Evolutionary conservation across 257 asterid species (phyloP).

Genomic region (Plantago major): DNA sequence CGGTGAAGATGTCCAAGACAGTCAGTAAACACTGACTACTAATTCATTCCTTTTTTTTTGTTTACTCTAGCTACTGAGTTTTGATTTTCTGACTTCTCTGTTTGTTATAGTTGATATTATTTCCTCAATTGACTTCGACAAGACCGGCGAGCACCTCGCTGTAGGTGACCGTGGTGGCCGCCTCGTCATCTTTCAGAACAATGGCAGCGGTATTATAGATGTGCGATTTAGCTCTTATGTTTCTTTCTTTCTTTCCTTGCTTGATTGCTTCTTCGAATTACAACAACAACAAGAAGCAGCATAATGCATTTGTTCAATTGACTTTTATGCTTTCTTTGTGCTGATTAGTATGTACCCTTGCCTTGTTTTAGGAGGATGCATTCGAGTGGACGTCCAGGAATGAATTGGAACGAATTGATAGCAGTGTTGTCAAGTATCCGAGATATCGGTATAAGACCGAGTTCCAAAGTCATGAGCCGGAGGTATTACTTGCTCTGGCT

Average conservation of each 20-base stretch:
- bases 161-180: slow-evolving; percentile 93
- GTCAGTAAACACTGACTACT: slow-evolving; percentile 28
- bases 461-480: slow-evolving; percentile 93
- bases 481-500: slow-evolving; percentile 32
- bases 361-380: slow-evolving; percentile 36
- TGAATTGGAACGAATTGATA: slow-evolving; percentile 55
- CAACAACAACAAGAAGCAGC: too few relatives aligned
- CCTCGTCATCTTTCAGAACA: slow-evolving; percentile 52
- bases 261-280: neutral
- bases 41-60: neutral
- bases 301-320: neutral
- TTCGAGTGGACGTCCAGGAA: slow-evolving; percentile 35
- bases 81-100: slow-evolving; percentile 12
- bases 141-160: slow-evolving; percentile 62
- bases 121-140: slow-evolving; percentile 68
- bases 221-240: slow-evolving; percentile 33
- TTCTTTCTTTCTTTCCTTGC: neutral
- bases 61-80: neutral
- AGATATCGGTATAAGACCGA: slow-evolving; percentile 66
- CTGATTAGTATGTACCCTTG: neutral
- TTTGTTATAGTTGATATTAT: slow-evolving; percentile 56
- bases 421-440: slow-evolving; percentile 41
- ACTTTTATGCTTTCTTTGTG: neutral
- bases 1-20: slow-evolving; percentile 53
- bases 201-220: slow-evolving; percentile 35